These are phyloP conservation scores for Hyphodiscus sp. DNA, from an alignment of 2,329 filamentous ascomycete species.

Conservation along the genomic window DNA sequence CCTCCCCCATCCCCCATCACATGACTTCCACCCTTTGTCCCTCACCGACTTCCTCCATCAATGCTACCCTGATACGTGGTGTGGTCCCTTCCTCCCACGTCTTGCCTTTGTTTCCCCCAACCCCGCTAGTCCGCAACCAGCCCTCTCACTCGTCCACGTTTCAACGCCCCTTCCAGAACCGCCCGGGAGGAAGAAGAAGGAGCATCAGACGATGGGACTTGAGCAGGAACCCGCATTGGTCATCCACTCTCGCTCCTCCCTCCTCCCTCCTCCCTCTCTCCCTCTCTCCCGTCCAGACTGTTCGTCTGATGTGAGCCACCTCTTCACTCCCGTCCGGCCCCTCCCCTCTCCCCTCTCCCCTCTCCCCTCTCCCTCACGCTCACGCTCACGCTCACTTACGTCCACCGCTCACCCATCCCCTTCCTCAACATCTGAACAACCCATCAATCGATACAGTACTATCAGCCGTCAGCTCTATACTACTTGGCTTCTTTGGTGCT, in stretches of 20 bases:
- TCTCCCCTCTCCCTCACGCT: no score
- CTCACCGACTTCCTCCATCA: not conserved
- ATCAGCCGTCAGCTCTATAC: not conserved
- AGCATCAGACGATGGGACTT: not conserved
- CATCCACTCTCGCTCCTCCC: not conserved
- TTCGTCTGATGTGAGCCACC: no score
- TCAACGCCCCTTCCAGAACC: slow-evolving; percentile 11
- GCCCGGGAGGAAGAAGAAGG: no score
- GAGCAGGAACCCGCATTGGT: not conserved
- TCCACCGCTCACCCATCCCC: slow-evolving; percentile 2
- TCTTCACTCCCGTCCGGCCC: no score
- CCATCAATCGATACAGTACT: no score
- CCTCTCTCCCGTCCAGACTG: not conserved
- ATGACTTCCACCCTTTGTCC: no score
- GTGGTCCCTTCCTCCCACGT: no score
- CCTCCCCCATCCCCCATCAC: not conserved
- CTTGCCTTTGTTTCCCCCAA: not conserved
- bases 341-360: no score
- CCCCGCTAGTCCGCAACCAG: not conserved
- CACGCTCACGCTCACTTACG: no score
- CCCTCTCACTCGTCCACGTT: slow-evolving; percentile 14
- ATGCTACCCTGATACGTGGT: no score
- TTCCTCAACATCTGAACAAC: no score
- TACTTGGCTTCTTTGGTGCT: not conserved
- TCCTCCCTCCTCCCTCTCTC: not conserved